Conservation (phyloP, 148 eudicot species). For the Spergularia bocconei region DNA sequence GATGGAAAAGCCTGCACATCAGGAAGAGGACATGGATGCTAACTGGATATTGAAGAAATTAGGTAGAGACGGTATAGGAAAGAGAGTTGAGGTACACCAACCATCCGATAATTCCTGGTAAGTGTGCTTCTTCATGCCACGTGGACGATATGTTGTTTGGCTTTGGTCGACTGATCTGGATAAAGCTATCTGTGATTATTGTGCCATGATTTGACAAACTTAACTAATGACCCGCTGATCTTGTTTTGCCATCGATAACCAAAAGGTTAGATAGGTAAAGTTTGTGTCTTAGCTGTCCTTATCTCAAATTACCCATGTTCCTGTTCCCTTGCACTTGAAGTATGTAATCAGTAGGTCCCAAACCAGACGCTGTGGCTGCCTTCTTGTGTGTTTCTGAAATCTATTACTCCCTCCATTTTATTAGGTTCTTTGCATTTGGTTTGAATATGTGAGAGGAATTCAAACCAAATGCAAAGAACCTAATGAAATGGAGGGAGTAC, state of each 20-base stretch:
- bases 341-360: too few relatives aligned
- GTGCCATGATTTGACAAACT: not conserved
- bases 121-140: constrained; percentile 22
- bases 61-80: constrained; percentile 91
- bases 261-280: not conserved
- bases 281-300: too few relatives aligned
- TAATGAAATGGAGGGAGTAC: too few relatives aligned
- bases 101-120: constrained; percentile 82
- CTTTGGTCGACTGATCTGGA: not conserved
- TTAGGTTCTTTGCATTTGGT: too few relatives aligned
- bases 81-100: constrained; percentile 92
- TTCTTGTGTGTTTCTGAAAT: too few relatives aligned
- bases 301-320: too few relatives aligned
- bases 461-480: too few relatives aligned
- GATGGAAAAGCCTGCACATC: constrained; percentile 35
- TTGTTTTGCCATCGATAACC: not conserved
- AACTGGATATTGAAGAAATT: constrained; percentile 81
- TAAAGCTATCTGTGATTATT: not conserved
- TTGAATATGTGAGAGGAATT: too few relatives aligned
- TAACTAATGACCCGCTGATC: not conserved
- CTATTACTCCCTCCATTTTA: too few relatives aligned
- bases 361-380: too few relatives aligned
- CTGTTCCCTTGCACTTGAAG: too few relatives aligned
- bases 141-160: not conserved
- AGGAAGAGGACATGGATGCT: constrained; percentile 62